Conservation (phyloP, 768 basidiomycete species). For the Suillus brevipes region DNA sequence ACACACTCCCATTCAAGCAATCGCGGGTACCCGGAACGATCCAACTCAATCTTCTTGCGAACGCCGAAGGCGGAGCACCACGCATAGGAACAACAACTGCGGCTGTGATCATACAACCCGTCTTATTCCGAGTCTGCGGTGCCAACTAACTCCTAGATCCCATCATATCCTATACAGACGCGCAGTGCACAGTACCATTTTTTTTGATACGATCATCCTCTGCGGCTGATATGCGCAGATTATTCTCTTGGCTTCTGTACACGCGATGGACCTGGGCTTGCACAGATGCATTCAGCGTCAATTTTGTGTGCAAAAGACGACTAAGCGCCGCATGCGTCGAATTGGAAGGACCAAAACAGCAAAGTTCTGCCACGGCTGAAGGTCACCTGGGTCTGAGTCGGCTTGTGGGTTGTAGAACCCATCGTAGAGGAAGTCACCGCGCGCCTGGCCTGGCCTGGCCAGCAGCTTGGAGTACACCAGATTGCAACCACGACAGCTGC, state of each 20-base stretch:
- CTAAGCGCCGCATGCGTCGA: not conserved
- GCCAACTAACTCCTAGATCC: not conserved
- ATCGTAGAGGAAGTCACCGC: slow-evolving; percentile 8
- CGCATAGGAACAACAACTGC: not conserved
- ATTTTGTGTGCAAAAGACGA: not conserved
- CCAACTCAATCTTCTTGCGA: not conserved
- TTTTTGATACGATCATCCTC: not conserved
- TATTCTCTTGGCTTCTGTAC: too few relatives aligned
- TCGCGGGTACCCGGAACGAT: not conserved
- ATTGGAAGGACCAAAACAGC: not conserved
- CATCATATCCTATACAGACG: not conserved
- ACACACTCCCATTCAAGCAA: not conserved
- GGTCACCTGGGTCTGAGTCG: not conserved
- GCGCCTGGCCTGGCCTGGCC: too few relatives aligned
- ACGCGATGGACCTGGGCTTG: too few relatives aligned
- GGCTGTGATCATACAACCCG: not conserved
- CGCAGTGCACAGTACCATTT: not conserved
- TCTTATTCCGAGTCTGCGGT: not conserved
- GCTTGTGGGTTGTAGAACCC: slow-evolving; percentile 4
- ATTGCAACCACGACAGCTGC: slow-evolving; percentile 13
- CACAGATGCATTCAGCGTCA: not conserved
- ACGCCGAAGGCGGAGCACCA: not conserved
- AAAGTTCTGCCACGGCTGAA: slow-evolving; percentile 2
- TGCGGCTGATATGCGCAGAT: too few relatives aligned
- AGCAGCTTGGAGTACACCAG: rapidly evolving